These are phyloP conservation scores for Agaricales sp. DNA, from an alignment of 1,284 basidiomycete genomes.

Conservation along the genomic window DNA sequence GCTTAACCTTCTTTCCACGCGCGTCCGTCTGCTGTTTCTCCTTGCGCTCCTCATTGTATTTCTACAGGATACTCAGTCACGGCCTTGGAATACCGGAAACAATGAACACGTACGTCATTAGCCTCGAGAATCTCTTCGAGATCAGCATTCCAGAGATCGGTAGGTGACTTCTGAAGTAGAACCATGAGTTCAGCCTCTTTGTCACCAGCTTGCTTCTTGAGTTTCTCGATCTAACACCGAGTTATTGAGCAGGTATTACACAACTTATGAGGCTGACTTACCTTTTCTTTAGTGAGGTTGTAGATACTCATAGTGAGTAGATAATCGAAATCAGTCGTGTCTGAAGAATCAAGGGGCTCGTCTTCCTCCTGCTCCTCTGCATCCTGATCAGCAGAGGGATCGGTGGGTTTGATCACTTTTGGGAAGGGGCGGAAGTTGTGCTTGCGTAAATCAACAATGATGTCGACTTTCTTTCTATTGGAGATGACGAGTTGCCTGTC, in stretches of 20 bases:
- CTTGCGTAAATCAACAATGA: slow-evolving; percentile 79
- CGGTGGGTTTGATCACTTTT: slow-evolving; percentile 60
- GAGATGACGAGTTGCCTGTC: slow-evolving; percentile 80
- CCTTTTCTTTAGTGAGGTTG: slow-evolving; percentile 93
- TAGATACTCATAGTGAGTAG: slow-evolving; percentile 92
- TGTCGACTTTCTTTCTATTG: slow-evolving; percentile 86
- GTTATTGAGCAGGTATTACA: too few relatives aligned
- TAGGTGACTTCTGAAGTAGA: slow-evolving; percentile 73
- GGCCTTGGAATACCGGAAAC: slow-evolving; percentile 1
- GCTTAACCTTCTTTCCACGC: slow-evolving; percentile 55
- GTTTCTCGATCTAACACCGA: slow-evolving; percentile 68
- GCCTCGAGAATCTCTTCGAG: slow-evolving; percentile 76
- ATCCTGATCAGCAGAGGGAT: slow-evolving; percentile 42
- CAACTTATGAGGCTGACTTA: too few relatives aligned
- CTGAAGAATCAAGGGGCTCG: slow-evolving; percentile 4
- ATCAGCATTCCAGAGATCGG: slow-evolving; percentile 88
- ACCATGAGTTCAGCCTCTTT: slow-evolving; percentile 80
- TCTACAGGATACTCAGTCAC: slow-evolving; percentile 25
- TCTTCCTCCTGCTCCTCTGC: slow-evolving; percentile 42
- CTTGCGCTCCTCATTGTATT: slow-evolving; percentile 52
- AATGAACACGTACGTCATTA: slow-evolving; percentile 62
- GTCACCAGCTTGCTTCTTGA: slow-evolving; percentile 69
- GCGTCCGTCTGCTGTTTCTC: slow-evolving; percentile 41
- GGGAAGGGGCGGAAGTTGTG: slow-evolving; percentile 88
- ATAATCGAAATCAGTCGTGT: slow-evolving; percentile 82